Evolutionary conservation across 1,284 basidiomycete species (phyloP), one percentile per base, ranked within the genome.

Genomic region (Tilletia indica): DNA sequence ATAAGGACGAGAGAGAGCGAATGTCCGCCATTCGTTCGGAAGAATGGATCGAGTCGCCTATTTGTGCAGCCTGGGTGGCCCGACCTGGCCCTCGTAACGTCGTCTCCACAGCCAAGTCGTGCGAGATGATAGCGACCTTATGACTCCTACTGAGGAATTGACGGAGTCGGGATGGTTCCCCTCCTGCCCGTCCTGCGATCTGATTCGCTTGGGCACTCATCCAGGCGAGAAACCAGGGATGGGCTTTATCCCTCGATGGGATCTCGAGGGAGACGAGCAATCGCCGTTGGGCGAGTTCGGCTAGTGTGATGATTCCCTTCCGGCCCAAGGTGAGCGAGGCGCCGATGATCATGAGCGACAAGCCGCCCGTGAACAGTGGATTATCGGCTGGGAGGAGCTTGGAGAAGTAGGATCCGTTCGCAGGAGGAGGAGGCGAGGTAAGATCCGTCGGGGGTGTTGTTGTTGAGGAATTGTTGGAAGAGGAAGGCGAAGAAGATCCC

Each of bases 181-280:
- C 8, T 58, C n/a, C 54, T n/a, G 34, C 21, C 5, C 56, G 56
- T 42, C 68, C n/a, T 2, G 68, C 54, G 19, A 39, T 47, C 3
- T 34, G 31, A 6, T 77, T 2, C 68, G 73, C 48, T 47, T 61
- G 2, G 21, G 68, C 54, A n/a, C 94, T 90, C 92, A 99, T 94
- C 97, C 97, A 99, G 74, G 92, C 88, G 39, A 99, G 89, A 85
- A 99, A 96, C 95, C 97, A 99, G 48, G 93, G 91, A 85, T 99
- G 98, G 2, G 95, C 89, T 38, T 89, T 90, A 84, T 99, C 97
- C 82, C 95, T 94, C 80, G 95, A 97, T 68, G 93, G 93, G 78
- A 99, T 94, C 86, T 99, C 97, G 66, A 99, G 89, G 4, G 93
- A 92, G 58, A 99, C 94, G 68, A 99, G 90, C 87, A 99, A 88